Evolutionary conservation across 1,139 yeast species (phyloP), one percentile per base, ranked within the genome.

Genomic region (Suhomyces yuchorum): DNA sequence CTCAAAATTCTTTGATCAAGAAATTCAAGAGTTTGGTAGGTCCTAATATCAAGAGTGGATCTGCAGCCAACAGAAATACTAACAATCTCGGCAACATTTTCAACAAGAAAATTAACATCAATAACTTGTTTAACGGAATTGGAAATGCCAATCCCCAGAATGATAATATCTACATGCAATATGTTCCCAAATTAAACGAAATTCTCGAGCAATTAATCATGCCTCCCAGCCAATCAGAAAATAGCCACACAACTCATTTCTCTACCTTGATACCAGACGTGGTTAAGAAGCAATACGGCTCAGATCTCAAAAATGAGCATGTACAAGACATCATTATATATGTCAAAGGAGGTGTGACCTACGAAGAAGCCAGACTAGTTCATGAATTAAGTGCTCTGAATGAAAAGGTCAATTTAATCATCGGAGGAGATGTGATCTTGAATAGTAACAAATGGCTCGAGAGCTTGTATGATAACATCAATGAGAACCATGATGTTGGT

Each of bases 311-410:
- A 35, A 55, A 28, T 39, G 58, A 71, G 49, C 65, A 75, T 42
- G 78, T 88, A 1, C 95, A 87, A 61, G 96, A 91, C 59, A 75
- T 93, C 8, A 77, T 93, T 12, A 78, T 93, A 1, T 93, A 87
- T 63, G 73, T 92, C 49, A 82, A 90, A 45, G 98, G 98, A 9
- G 99, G 99, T 4, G 86, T 81, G 2, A 93, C 98, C 0, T 91
- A 83, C 61, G 98, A 92, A 64, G 99, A 93, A 63, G 88, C 96
- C 0, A 78, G 97, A 48, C 68, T 91, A 40, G 84, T 91, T 4
- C 82, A 88, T 49, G 90, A 90, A 55, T 74, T 91, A 55, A 85
- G 86, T 59, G 67, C 66, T 18, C 67, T 78, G 15, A 68, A 80
- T 78, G 56, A 75, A 78, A 57, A 77, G 77, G 52, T 73, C 20